Evolutionary conservation across 257 asterid genomes (phyloP), one percentile per base, ranked within the genome.

Genomic region (Forsythia suspensa): DNA sequence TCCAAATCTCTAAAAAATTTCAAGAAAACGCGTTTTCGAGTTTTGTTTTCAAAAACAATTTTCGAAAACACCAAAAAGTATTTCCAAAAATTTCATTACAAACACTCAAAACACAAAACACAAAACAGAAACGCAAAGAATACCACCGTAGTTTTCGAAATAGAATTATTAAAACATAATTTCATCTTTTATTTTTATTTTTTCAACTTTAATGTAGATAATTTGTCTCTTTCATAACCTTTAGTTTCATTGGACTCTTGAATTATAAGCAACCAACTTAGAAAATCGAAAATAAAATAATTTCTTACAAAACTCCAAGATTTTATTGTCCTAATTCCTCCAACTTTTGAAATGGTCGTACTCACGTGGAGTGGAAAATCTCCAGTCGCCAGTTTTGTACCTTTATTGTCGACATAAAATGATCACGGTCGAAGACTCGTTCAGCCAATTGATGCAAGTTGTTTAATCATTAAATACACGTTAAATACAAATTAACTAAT

Each of bases 301-400:
- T 51, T 75, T 57, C 68, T 70, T 5, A 72, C 75, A 80, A 80
- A 77, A 37, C 38, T 7, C 13, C 39, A 36, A 69, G 44, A 77
- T 24, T 24, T 24, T 34, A 42, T 43, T 51, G 52, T 21, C 37
- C 69, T 59, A 59, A 59, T 20, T 11, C 36, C 38, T 68, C 48
- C n/a, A 52, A 70, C 15, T 20, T 39, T 77, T 84, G 79, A 81
- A 77, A 72, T 69, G 84, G 91, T 81, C 87, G 75, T 76, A 80
- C 41, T 39, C 87, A 80, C 86, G 84, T 82, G 88, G 76, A 76
- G 65, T 43, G 44, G 81, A 77, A 70, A 84, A 69, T 77, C 76
- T 76, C 7, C 34, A 3, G 43, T 34, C 68, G 7, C 84, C 78
- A 40, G 24, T 80, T 82, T 82, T 84, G 81, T 82, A 79, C 68